These are phyloP conservation scores for Leccinum disarticulatum DNA, from an alignment of 768 basidiomycete species.

Conservation along the genomic window DNA sequence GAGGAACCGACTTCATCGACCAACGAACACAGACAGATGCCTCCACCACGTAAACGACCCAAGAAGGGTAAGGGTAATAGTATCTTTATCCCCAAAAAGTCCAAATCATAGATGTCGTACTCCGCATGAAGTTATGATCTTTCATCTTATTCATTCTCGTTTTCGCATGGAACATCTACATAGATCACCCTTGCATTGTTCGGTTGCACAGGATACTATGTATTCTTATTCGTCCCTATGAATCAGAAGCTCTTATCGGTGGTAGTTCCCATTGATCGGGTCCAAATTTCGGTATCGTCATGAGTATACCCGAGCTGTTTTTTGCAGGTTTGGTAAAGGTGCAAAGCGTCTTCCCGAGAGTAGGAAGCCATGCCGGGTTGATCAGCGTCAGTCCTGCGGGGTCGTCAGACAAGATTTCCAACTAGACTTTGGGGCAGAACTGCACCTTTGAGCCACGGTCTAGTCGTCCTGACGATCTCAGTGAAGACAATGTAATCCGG, in stretches of 20 bases:
- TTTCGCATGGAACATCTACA: conserved; percentile 1
- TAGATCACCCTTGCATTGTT: conserved; percentile 12
- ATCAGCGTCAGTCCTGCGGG: conserved; percentile 72
- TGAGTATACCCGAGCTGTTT: conserved; percentile 61
- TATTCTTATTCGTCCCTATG: conserved; percentile 22
- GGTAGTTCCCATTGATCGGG: conserved; percentile 88
- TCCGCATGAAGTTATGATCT: neutral
- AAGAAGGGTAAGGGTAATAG: conserved; percentile 34
- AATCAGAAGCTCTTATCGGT: conserved; percentile 36
- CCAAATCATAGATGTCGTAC: conserved; percentile 26
- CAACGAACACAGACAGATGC: conserved; percentile 27
- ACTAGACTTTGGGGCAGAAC: neutral
- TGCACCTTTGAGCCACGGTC: conserved; percentile 79
- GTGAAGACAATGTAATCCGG: conserved; percentile 86
- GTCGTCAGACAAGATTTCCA: conserved; percentile 2
- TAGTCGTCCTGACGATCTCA: conserved; percentile 76
- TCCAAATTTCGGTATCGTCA: conserved; percentile 84
- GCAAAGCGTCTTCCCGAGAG: conserved; percentile 78
- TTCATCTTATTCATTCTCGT: neutral
- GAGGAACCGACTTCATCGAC: conserved; percentile 18
- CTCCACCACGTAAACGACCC: conserved; percentile 30
- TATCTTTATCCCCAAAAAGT: conserved; percentile 67
- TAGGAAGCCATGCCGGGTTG: conserved; percentile 85
- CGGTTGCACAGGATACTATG: conserved; percentile 11
- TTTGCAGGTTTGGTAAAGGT: conserved; percentile 86